These are phyloP conservation scores for Coprinopsis sp. DNA, from an alignment of 768 basidiomycete species.

Conservation along the genomic window DNA sequence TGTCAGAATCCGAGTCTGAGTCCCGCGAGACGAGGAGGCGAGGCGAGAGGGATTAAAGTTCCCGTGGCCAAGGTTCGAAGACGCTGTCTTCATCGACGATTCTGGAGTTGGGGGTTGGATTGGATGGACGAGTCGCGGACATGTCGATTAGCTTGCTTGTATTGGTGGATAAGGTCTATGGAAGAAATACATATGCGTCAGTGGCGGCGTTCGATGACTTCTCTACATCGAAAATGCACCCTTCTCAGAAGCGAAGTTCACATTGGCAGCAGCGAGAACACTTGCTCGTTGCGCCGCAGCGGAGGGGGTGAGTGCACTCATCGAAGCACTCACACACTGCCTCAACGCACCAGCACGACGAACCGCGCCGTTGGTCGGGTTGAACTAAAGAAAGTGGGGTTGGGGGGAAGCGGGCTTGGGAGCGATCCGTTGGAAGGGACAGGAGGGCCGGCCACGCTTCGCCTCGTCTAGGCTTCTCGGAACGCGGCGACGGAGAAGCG, in stretches of 20 bases:
- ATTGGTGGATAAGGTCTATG: conserved; percentile 10
- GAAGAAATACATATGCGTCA: neutral
- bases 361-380: too few relatives aligned
- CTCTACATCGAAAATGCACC: conserved; percentile 3
- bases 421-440: conserved; percentile 42
- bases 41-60: neutral
- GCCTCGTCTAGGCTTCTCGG: conserved; percentile 68
- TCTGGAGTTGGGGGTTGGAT: conserved; percentile 17
- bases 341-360: conserved; percentile 24
- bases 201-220: conserved; percentile 3
- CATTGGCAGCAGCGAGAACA: conserved; percentile 28
- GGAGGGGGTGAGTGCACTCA: conserved; percentile 51
- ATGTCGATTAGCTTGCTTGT: conserved; percentile 21
- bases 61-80: conserved; percentile 7
- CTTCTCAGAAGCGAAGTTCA: conserved; percentile 27
- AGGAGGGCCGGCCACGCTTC: conserved; percentile 59
- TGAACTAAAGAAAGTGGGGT: too few relatives aligned
- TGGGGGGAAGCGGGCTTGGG: conserved; percentile 32
- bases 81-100: conserved; percentile 5
- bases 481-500: conserved; percentile 80
- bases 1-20: conserved; percentile 38
- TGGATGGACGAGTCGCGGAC: conserved; percentile 23
- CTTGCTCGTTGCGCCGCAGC: conserved; percentile 51
- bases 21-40: conserved; percentile 11
- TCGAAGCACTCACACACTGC: conserved; percentile 51